phyloP scores from a whole-genome alignment of 1,139 yeast species.

The Geotrichum carabidarum region DNA sequence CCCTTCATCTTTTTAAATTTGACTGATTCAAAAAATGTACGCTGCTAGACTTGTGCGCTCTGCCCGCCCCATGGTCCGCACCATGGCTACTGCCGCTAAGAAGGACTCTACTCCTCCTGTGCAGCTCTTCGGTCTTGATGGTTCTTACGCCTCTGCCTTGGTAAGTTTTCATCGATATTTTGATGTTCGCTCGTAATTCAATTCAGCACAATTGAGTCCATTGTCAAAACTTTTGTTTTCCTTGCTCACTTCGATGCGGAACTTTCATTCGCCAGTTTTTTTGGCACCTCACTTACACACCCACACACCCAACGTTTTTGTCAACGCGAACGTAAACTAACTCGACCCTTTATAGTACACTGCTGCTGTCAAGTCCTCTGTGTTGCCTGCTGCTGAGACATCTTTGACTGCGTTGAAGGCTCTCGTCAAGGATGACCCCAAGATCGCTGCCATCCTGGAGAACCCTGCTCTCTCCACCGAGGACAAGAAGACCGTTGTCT shows the following conservation, averaged over 20 bases:
- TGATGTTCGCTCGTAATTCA: background rate
- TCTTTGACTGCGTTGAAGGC: slow-evolving; percentile 58
- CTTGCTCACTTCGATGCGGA: background rate
- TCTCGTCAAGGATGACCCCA: slow-evolving; percentile 57
- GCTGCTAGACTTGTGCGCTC: slow-evolving; percentile 21
- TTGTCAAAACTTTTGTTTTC: background rate
- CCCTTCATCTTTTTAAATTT: background rate
- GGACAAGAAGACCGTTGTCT: slow-evolving; percentile 70
- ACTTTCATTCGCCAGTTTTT: slow-evolving; percentile 17
- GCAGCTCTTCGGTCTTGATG: slow-evolving; percentile 91
- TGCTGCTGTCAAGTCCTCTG: slow-evolving; percentile 81
- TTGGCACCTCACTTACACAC: background rate
- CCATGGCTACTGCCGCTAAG: slow-evolving; percentile 49
- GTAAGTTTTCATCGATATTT: slow-evolving; percentile 21
- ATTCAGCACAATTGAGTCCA: slow-evolving; percentile 3
- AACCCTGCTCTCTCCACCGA: slow-evolving; percentile 80
- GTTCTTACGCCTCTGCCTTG: slow-evolving; percentile 93
- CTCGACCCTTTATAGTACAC: slow-evolving; percentile 46
- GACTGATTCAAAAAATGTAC: slow-evolving; percentile 12
- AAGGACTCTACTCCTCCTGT: slow-evolving; percentile 71
- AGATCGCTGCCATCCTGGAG: slow-evolving; percentile 55
- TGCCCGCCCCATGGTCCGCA: slow-evolving; percentile 30
- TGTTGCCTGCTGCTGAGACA: slow-evolving; percentile 65
- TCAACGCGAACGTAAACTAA: background rate
- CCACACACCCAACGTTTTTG: background rate